Evolutionary conservation across 2,329 filamentous ascomycete genomes (phyloP).

Genomic region (Colletotrichum sp.): DNA sequence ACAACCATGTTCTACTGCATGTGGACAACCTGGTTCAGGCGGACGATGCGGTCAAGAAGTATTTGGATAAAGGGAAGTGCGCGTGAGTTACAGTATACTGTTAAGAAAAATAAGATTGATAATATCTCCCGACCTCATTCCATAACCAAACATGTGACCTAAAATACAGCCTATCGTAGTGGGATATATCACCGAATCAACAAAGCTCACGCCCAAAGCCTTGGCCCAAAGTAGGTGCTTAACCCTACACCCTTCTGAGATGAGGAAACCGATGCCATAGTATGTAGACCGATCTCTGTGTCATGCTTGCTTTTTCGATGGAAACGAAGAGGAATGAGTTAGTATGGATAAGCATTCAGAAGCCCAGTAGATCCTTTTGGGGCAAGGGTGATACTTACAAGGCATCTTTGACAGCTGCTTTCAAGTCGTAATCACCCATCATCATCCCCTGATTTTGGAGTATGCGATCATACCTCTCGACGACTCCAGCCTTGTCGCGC

Average conservation of each 20-base stretch:
- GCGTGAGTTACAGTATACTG: not conserved
- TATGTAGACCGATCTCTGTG: not conserved
- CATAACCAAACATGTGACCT: not conserved
- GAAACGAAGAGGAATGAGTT: not conserved
- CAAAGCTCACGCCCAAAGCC: not conserved
- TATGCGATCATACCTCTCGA: not conserved
- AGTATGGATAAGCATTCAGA: not conserved
- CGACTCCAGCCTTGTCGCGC: not conserved
- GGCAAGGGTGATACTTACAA: not conserved
- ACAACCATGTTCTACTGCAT: conserved; percentile 2
- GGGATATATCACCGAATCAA: not conserved
- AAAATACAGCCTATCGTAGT: not conserved
- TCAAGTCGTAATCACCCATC: not conserved
- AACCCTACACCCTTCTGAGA: not conserved
- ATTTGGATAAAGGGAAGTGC: not conserved
- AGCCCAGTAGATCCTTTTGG: too few species aligned
- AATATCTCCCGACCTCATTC: not conserved
- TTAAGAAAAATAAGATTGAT: not conserved
- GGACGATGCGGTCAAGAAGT: not conserved
- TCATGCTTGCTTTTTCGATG: not conserved
- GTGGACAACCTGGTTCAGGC: not conserved
- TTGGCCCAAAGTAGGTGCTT: conserved; percentile 6
- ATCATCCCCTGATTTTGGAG: not conserved
- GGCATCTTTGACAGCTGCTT: not conserved
- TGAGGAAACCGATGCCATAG: not conserved